Evolutionary conservation across 1,284 basidiomycete species (phyloP).

Genomic region (Trametes versicolor): DNA sequence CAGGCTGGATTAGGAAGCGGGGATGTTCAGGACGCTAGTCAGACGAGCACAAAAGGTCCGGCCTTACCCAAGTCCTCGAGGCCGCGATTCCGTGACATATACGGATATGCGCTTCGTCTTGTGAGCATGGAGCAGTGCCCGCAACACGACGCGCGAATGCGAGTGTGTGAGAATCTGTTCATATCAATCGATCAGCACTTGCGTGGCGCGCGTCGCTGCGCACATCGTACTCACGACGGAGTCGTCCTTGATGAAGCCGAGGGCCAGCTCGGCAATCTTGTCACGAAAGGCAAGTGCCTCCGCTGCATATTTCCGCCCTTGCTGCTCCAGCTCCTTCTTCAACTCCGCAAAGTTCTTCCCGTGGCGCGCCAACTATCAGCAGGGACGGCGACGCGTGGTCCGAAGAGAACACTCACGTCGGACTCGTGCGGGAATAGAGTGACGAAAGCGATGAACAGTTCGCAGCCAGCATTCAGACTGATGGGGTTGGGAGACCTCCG

Average conservation of each 20-base stretch:
- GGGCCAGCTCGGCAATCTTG: slow-evolving; percentile 90
- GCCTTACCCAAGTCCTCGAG: slow-evolving; percentile 81
- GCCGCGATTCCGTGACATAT: slow-evolving; percentile 96
- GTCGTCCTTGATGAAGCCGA: slow-evolving; percentile 95
- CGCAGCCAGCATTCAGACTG: slow-evolving; percentile 89
- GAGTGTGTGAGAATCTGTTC: slow-evolving; percentile 92
- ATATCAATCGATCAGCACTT: slow-evolving; percentile 31
- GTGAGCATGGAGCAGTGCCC: slow-evolving; percentile 90
- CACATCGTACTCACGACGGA: slow-evolving; percentile 68
- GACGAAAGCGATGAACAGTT: slow-evolving; percentile 90
- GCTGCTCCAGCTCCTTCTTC: slow-evolving; percentile 82
- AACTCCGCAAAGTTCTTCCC: slow-evolving; percentile 82
- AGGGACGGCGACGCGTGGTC: slow-evolving; percentile 15
- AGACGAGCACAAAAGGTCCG: slow-evolving; percentile 16
- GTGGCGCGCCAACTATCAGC: slow-evolving; percentile 27
- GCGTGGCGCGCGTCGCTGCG: slow-evolving; percentile 13
- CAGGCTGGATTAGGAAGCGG: slow-evolving; percentile 60
- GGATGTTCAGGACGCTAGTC: slow-evolving; percentile 21
- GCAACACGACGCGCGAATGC: slow-evolving; percentile 96
- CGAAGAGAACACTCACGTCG: slow-evolving; percentile 58
- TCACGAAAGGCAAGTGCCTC: slow-evolving; percentile 89
- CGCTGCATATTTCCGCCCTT: slow-evolving; percentile 80
- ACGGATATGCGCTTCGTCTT: slow-evolving; percentile 94
- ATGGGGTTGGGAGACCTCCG: slow-evolving; percentile 79
- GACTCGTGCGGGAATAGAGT: slow-evolving; percentile 88